Evolutionary conservation across 805 yeast species (phyloP).

Genomic region (Yamadazyma tumulicola): DNA sequence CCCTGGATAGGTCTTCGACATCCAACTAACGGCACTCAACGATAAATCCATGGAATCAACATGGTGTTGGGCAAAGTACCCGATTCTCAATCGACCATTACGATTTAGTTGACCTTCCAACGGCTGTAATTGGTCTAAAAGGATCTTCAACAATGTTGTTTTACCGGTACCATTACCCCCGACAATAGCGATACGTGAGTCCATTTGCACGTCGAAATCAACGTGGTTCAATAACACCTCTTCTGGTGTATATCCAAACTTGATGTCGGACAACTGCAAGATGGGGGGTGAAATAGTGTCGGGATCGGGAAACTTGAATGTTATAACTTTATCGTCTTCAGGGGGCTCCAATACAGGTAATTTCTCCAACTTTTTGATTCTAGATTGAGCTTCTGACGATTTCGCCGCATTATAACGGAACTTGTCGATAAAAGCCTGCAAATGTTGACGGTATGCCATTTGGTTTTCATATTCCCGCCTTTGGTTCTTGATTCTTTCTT

Average conservation of each 20-base stretch:
- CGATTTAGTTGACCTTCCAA: constrained; percentile 71
- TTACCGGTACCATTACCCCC: constrained; percentile 99
- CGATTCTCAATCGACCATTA: constrained; percentile 86
- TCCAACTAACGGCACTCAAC: constrained; percentile 89
- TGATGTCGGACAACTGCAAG: constrained; percentile 78
- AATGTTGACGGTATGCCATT: constrained; percentile 90
- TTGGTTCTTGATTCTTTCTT: constrained; percentile 91
- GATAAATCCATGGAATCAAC: constrained; percentile 94
- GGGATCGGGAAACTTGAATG: constrained; percentile 93
- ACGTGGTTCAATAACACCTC: constrained; percentile 69
- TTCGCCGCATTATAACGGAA: constrained; percentile 97
- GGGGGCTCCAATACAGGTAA: constrained; percentile 92
- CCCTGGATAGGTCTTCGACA: constrained; percentile 86
- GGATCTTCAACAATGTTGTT: constrained; percentile 83
- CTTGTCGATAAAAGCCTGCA: constrained; percentile 93
- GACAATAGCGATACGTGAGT: constrained; percentile 91
- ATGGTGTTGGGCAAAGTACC: constrained; percentile 98
- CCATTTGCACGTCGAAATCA: constrained; percentile 87
- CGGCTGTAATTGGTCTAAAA: constrained; percentile 77
- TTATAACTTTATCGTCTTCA: constrained; percentile 80
- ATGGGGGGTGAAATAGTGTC: constrained; percentile 92
- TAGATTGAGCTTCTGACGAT: constrained; percentile 95
- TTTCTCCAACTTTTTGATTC: constrained; percentile 95
- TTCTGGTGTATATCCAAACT: constrained; percentile 75
- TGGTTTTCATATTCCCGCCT: constrained; percentile 95